Evolutionary conservation across 768 basidiomycete species (phyloP), one percentile per base, ranked within the genome.

Genomic region (Chiua virens): DNA sequence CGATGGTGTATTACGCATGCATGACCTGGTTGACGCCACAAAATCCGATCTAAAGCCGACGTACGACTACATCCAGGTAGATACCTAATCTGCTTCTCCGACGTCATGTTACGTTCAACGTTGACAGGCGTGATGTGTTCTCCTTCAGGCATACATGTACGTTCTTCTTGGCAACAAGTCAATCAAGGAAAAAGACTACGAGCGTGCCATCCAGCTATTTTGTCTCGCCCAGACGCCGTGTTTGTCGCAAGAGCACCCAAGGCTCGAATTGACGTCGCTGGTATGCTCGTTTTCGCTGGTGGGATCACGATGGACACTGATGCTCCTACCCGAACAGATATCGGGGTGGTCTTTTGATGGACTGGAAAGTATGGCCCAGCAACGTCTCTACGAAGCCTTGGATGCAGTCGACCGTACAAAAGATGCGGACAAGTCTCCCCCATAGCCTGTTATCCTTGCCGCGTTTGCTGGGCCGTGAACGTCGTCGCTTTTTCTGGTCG

Each of bases 311-410:
- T 32, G 18, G 4, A 30, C 8, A 25, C 28, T 40, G 37, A 50
- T 15, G 13, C 4, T n/a, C 25, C 8, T 30, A 3, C 11, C 13
- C 5, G 18, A 21, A 13, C 8, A 52, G 51, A 52, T 52, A 42
- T 52, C 46, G 5, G 51, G 51, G 18, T 52, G 51, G 51, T 20
- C 14, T 8, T 52, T 52, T 23, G 51, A 52, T 11, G 35, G n/a
- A 15, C 46, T 52, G 6, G 27, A 47, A 5, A 5, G 10, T 18
- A 32, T 21, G 14, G 51, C 51, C 10, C 46, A 25, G 35, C 34
- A 47, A 6, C 27, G 18, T 18, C 36, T 42, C 21, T 34, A 35
- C 5, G 41, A 47, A 18, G 46, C 34, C 11, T 23, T 52, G 21
- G 41, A 52, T 22, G 45, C 27, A 8, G 41, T 21, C 37, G 45